Percentiles rank a stretch among this genome's conserved stretches.
Conservation (phyloP, 2,329 filamentous ascomycete species). For the Lasiodiplodia sp. region DNA sequence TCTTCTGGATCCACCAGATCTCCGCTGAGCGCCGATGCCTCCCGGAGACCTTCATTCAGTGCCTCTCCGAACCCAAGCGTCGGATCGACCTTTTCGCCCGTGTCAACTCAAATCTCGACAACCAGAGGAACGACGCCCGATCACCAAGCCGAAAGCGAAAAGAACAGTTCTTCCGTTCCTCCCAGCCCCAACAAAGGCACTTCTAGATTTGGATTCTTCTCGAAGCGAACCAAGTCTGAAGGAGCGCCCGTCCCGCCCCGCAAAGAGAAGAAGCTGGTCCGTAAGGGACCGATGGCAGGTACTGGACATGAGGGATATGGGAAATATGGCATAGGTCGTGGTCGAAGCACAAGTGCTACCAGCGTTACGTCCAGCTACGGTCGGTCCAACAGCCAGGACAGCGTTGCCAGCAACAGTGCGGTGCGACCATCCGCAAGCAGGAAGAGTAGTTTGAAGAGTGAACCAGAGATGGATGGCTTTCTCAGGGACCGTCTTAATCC, state of each 20-base stretch:
- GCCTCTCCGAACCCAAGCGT: conserved; percentile 46
- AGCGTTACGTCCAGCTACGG: conserved; percentile 57
- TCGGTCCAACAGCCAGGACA: conserved; percentile 55
- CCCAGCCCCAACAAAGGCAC: conserved; percentile 65
- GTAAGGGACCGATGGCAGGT: conserved; percentile 87
- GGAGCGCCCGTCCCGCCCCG: conserved; percentile 56
- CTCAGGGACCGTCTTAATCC: conserved; percentile 54
- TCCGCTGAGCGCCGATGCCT: conserved; percentile 13
- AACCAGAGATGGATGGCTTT: conserved; percentile 55
- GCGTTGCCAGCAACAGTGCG: conserved; percentile 44
- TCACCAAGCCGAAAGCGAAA: conserved; percentile 45
- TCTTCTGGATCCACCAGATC: conserved; percentile 47
- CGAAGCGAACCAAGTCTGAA: conserved; percentile 72
- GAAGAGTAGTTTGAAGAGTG: conserved; percentile 53
- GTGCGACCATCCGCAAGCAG: conserved; percentile 47
- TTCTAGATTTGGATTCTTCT: conserved; percentile 79
- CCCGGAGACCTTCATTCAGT: conserved; percentile 17
- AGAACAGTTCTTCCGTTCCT: conserved; percentile 46
- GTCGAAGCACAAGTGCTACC: conserved; percentile 68
- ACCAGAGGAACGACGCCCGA: conserved; percentile 50
- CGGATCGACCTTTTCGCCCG: conserved; percentile 37
- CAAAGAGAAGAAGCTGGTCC: conserved; percentile 59
- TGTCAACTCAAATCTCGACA: conserved; percentile 32
- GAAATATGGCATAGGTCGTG: conserved; percentile 66
- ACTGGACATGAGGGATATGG: conserved; percentile 92